phyloP scores from a whole-genome alignment of 805 yeast genomes.

The Yueomyces sp. region DNA sequence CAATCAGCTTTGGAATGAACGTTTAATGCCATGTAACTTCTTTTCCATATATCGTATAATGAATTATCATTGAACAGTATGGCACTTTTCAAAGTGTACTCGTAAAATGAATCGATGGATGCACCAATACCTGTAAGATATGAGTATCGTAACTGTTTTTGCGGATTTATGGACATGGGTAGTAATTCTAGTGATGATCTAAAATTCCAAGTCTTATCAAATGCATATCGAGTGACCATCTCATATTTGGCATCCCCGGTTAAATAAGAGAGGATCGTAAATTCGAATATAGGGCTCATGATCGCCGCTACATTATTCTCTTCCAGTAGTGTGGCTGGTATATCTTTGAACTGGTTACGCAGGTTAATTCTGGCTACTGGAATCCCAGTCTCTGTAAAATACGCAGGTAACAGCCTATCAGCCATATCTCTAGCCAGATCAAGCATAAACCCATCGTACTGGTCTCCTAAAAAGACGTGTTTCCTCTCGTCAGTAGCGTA shows the following conservation, averaged over 20 bases:
- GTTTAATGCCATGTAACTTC: conserved; percentile 44
- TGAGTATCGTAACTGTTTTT: conserved; percentile 41
- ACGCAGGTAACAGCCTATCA: conserved; percentile 54
- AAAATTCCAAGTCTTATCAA: conserved; percentile 56
- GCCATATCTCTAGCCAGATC: conserved; percentile 67
- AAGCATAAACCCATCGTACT: conserved; percentile 63
- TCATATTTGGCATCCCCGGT: conserved; percentile 68
- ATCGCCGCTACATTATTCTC: conserved; percentile 88
- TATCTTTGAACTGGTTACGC: conserved; percentile 22
- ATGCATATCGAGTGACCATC: conserved; percentile 44
- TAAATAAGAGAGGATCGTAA: conserved; percentile 58
- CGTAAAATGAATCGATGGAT: conserved; percentile 81
- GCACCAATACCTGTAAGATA: conserved; percentile 76
- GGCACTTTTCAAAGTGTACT: conserved; percentile 69
- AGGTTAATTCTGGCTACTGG: conserved; percentile 77
- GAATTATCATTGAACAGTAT: conserved; percentile 54
- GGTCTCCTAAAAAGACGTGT: conserved; percentile 25
- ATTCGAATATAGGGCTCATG: conserved; percentile 69
- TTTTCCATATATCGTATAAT: conserved; percentile 41
- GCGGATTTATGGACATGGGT: conserved; percentile 67
- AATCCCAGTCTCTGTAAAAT: conserved; percentile 45
- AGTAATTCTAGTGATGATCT: conserved; percentile 49
- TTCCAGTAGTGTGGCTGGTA: conserved; percentile 32
- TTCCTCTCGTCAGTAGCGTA: conserved; percentile 40
- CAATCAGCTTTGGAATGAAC: conserved; percentile 38